Evolutionary conservation across 2,329 filamentous ascomycete species (phyloP), one percentile per base, ranked within the genome.

Genomic region (Pseudonectria foliicola): DNA sequence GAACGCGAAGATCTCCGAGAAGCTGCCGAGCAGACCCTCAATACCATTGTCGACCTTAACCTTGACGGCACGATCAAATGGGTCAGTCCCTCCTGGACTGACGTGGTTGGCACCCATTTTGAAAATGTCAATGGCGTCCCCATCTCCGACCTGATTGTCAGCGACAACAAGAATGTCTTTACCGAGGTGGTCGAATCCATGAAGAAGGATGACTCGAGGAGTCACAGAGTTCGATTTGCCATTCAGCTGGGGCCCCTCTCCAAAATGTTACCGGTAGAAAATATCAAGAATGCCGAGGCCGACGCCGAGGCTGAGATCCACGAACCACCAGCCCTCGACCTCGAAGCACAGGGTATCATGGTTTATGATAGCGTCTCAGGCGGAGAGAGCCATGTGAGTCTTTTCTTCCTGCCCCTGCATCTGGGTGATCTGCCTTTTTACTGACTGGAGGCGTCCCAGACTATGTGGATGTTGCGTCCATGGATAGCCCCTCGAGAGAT

Each of bases 381-480:
- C 33, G 83, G 81, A 37, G 85, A 92, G 57, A 92, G 86, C 54
- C 90, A 96, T 70, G 87, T 93, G 75, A 70, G 85, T 73, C 36
- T 37, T 29, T 15, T 24, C 7, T 27, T 29, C 6, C 13, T 21
- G 14, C 15, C 3, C 12, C 11, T 13, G 11, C 7, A 14, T 25
- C 4, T 7, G 13, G 6, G 11, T 12, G 13, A n/a, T 14, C 18
- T 25, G 13, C 12, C n/a, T 25, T 11, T 16, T 6, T 49, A 46
- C 55, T 62, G 38, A 62, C 47, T 41, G 30, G 31, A 40, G 38
- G 46, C 51, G 12, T 31, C 29, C 6, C 33, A 95, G 86, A 94
- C 87, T 13, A 98, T 98, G 93, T 98, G 92, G 92, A 98, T 98
- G 88, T 78, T 98, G 48, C 85, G 92, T 45, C 92, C 90, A 3